Evolutionary conservation across 2,329 filamentous ascomycete genomes (phyloP).

Genomic region (Phyllosticta citrichinensis): DNA sequence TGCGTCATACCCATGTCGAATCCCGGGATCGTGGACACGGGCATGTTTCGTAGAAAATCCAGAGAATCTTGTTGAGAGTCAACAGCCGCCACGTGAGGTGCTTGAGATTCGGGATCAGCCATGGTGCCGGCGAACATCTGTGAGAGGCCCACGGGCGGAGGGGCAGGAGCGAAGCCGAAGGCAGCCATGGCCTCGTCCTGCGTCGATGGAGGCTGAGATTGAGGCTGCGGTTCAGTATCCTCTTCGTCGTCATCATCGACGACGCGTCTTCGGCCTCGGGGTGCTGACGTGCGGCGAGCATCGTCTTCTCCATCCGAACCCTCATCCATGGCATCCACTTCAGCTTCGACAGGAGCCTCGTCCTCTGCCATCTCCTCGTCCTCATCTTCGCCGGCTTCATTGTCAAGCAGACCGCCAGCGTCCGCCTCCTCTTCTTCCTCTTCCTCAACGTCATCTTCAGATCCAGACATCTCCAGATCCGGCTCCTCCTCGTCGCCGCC

Average conservation of each 20-base stretch:
- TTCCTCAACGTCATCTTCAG: slow-evolving; percentile 27
- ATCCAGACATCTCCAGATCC: slow-evolving; percentile 35
- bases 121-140: slow-evolving; percentile 89
- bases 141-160: slow-evolving; percentile 57
- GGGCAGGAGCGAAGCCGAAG: slow-evolving; percentile 29
- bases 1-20: slow-evolving; percentile 44
- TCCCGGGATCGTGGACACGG: slow-evolving; percentile 49
- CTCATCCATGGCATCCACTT: not conserved
- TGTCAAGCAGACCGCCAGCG: slow-evolving; percentile 28
- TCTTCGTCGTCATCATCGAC: slow-evolving; percentile 23
- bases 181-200: slow-evolving; percentile 25
- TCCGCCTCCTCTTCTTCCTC: slow-evolving; percentile 18
- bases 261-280: slow-evolving; percentile 1
- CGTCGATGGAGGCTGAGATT: slow-evolving; percentile 13
- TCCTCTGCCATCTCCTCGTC: slow-evolving; percentile 18
- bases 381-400: slow-evolving; percentile 31
- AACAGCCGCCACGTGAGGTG: slow-evolving; percentile 24
- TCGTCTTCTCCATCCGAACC: not conserved
- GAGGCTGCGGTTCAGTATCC: slow-evolving; percentile 9
- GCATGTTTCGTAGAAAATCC: slow-evolving; percentile 39
- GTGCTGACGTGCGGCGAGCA: not conserved
- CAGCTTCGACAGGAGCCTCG: slow-evolving; percentile 23
- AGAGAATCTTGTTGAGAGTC: slow-evolving; percentile 40
- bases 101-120: slow-evolving; percentile 47
- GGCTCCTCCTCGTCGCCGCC: slow-evolving; percentile 22